These are phyloP conservation scores for Acacia confusa DNA, from an alignment of 306 rosid species.

Conservation along the genomic window DNA sequence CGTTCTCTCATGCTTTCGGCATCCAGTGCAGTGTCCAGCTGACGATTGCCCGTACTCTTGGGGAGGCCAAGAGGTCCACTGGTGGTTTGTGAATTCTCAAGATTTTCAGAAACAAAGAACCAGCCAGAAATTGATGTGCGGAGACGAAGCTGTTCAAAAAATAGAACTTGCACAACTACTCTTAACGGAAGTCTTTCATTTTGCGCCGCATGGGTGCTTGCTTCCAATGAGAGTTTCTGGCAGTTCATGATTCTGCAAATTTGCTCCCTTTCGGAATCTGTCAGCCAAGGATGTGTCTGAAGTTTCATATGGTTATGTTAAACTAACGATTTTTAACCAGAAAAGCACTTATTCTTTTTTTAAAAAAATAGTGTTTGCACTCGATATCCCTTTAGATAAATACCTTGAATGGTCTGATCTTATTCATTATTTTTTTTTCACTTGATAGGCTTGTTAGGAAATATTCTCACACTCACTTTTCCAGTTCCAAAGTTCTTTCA, in stretches of 20 bases:
- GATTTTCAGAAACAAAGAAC: conserved; percentile 74
- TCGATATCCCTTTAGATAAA: not conserved
- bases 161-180: conserved; percentile 78
- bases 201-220: conserved; percentile 88
- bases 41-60: conserved; percentile 36
- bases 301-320: conserved; percentile 27
- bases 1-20: conserved; percentile 61
- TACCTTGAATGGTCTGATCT: conserved; percentile 3
- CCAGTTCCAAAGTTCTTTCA: not conserved
- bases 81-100: conserved; percentile 55
- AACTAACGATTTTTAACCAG: conserved; percentile 8
- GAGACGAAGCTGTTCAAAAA: conserved; percentile 85
- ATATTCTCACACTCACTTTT: not conserved
- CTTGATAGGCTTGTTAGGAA: conserved; percentile 4
- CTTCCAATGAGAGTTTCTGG: conserved; percentile 81
- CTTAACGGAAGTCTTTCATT: conserved; percentile 82
- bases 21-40: conserved; percentile 39
- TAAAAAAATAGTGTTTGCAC: not conserved
- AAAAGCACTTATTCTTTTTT: not conserved
- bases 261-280: conserved; percentile 81
- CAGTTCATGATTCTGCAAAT: conserved; percentile 83
- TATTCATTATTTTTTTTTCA: conserved; percentile 1
- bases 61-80: conserved; percentile 47
- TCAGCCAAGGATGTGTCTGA: conserved; percentile 88
- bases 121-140: conserved; percentile 84